Evolutionary conservation across 495 filamentous ascomycete species (phyloP), one percentile per base, ranked within the genome.

Genomic region (Xylaria grammica): DNA sequence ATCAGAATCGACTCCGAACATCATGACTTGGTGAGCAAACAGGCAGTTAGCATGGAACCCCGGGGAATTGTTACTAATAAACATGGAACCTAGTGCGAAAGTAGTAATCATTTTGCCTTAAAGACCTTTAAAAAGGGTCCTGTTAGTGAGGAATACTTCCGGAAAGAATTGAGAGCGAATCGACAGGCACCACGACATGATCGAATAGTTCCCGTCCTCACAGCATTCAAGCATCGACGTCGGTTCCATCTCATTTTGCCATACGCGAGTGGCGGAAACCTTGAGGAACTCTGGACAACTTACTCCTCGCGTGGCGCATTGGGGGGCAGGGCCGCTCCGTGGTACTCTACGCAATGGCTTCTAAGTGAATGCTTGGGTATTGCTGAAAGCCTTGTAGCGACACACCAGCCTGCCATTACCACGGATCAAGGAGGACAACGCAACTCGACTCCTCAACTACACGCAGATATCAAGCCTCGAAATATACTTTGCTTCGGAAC

Each of bases 391-490:
- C 42, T 60, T 36, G 62, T 38, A 8, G 32, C 36, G 9, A 50
- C 42, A 36, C 30, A 51, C 24, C 36, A 55, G 17, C 38, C 57
- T 2, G 15, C n/a, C 13, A 26, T 29, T 4, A 52, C 29, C 11
- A 29, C 27, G 0, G 34, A 51, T 3, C 24, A 8, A 0, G 53
- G 45, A 22, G 53, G 3, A 22, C 44, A 26, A 15, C 29, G 19
- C 10, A 36, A 6, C 34, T 11, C 11, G 11, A 5, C 32, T 19
- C 19, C 62, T 29, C 62, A 60, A 19, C 62, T 69, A 1, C 71
- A 73, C 27, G 69, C 68, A 17, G 71, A 73, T 40, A 69, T 73
- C 52, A 71, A 73, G 40, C 66, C 71, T n/a, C 69, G 66, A 22
- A 73, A 73, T 49, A 65, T 71, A 42, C 71, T 73, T 38, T 71